Evolutionary conservation across 2,329 filamentous ascomycete species (phyloP).

Genomic region (Leptosphaerulina australis): DNA sequence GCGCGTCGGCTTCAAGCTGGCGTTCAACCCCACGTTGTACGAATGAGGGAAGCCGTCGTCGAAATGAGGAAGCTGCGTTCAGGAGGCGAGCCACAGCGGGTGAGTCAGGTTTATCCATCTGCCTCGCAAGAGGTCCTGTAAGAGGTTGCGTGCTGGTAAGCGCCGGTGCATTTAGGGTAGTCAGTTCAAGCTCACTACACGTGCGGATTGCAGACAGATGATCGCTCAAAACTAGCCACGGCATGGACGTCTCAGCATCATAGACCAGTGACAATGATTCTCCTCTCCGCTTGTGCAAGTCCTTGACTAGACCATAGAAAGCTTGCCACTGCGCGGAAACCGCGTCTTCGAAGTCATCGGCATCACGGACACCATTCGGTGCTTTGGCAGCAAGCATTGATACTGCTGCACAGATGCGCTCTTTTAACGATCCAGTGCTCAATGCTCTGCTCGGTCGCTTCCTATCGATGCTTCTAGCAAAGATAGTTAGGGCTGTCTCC

Average conservation of each 20-base stretch:
- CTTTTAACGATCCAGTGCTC: slow-evolving; percentile 66
- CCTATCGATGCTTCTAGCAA: slow-evolving; percentile 66
- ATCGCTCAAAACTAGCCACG: slow-evolving; percentile 86
- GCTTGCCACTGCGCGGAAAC: slow-evolving; percentile 86
- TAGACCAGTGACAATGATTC: slow-evolving; percentile 80
- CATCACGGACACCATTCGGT: slow-evolving; percentile 71
- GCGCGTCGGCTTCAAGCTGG: slow-evolving; percentile 73
- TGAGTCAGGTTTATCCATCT: slow-evolving; percentile 41
- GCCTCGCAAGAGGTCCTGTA: slow-evolving; percentile 31
- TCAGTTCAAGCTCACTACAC: slow-evolving; percentile 77
- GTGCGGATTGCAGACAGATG: slow-evolving; percentile 77
- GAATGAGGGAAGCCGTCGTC: slow-evolving; percentile 71
- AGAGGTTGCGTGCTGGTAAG: slow-evolving; percentile 39
- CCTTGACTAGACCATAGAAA: slow-evolving; percentile 83
- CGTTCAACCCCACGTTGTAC: slow-evolving; percentile 71
- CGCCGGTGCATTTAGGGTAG: slow-evolving; percentile 69
- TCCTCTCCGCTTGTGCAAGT: slow-evolving; percentile 83
- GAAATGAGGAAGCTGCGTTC: slow-evolving; percentile 71
- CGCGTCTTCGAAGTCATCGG: slow-evolving; percentile 73
- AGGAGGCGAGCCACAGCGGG: slow-evolving; percentile 68
- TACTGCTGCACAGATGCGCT: slow-evolving; percentile 76
- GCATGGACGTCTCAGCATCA: slow-evolving; percentile 71
- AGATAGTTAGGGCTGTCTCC: slow-evolving; percentile 82
- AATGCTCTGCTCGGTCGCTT: slow-evolving; percentile 18
- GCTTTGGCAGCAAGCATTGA: slow-evolving; percentile 71